phyloP scores from a whole-genome alignment of 331 rosid species.

The Quercus tomentella region DNA sequence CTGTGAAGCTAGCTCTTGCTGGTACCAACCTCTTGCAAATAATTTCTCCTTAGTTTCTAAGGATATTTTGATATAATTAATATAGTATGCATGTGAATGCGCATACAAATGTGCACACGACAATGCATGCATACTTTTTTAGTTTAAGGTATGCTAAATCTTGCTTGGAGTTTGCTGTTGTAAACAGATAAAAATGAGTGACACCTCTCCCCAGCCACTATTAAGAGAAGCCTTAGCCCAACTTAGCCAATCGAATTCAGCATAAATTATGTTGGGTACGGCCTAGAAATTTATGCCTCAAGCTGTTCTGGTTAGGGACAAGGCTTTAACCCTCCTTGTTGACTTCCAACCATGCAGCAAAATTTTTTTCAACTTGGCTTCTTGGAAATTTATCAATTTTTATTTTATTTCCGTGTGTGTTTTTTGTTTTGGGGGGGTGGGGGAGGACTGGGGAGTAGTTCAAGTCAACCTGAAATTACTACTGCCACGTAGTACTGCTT shows the following conservation, averaged over 20 bases:
- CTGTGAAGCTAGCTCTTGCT: slow-evolving; percentile 83
- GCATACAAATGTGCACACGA: neutral
- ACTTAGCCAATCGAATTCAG: neutral
- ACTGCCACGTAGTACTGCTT: neutral
- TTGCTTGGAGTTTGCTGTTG: neutral
- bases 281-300: neutral
- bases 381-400: neutral
- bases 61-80: neutral
- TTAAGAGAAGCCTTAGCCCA: neutral
- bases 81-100: neutral
- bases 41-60: neutral
- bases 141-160: neutral
- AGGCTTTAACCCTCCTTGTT: too few relatives aligned
- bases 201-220: neutral
- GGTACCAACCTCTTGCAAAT: slow-evolving; percentile 34
- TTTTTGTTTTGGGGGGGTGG: neutral
- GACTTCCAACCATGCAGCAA: neutral
- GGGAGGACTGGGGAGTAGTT: neutral
- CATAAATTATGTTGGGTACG: neutral
- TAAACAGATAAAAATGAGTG: neutral
- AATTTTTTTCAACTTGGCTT: neutral
- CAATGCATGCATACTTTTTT: neutral
- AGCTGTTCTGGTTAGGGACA: neutral
- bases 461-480: neutral
- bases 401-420: too few relatives aligned